Evolutionary conservation across 345 rosid species (phyloP), one percentile per base, ranked within the genome.

Genomic region (Aquilaria malaccensis): DNA sequence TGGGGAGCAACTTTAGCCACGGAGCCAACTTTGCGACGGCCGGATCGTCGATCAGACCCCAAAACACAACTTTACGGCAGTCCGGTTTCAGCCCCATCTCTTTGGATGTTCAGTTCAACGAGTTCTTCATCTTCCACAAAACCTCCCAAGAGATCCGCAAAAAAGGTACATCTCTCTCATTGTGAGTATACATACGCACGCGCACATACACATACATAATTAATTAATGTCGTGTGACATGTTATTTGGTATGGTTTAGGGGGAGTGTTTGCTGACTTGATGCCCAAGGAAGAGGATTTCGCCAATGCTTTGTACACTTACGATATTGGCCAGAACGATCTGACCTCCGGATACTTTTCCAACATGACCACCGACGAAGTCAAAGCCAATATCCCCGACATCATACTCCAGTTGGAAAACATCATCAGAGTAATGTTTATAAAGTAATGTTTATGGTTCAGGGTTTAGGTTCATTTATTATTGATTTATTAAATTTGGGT

Each of bases 11-110:
- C 63, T 86, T 81, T 71, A 88, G 85, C 70, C 88, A 88, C 56
- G 98, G 96, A 52, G 92, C 84, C 32, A 88, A 88, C 49, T 91
- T 88, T 51, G 96, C 95, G 15, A 86, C 92, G 3, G 92, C 88
- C 13, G 95, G 92, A 3, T 81, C 96, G 55, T 79, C 96, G 58
- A 54, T 86, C 30, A 67, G 88, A 2, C 88, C 85, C 33, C 88
- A 72, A 30, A 83, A 80, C 81, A 62, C 82, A 9, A 85, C 89
- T 58, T 73, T 68, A 32, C 62, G 71, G 12, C 87, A 85, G 55
- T 58, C 84, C 58, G 98, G 92, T 13, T 67, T 58, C n/a, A 86
- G 90, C 57, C 95, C 98, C 3, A 69, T 91, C 47, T 83, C 89
- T 11, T 71, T 91, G 15, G 74, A 83, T n/a, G 85, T 84, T 15